Evolutionary conservation across 2,329 filamentous ascomycete species (phyloP), one percentile per base, ranked within the genome.

Genomic region (Colletotrichum sansevieriae): DNA sequence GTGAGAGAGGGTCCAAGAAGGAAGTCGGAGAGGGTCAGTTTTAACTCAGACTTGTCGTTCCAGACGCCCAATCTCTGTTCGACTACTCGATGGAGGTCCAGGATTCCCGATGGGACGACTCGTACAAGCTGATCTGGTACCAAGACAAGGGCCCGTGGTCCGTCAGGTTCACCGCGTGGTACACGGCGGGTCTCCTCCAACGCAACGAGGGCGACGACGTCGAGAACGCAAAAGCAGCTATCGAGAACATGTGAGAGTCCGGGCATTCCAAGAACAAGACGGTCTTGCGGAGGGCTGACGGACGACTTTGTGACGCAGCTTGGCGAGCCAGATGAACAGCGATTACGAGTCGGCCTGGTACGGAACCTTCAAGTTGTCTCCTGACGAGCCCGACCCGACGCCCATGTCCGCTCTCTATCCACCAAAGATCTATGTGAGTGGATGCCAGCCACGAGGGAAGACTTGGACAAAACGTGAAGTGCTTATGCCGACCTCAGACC

Each of bases 131-230:
- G 52, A 78, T 84, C 25, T 78, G 73, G 69, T 83, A 83, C 58
- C 75, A 76, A 11, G 79, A 83, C 54, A 81, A 79, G 3, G 82
- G 82, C 0, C 78, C 78, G 20, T 83, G 81, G 78, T 81, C 77
- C 3, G 74, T 78, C 39, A 76, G 82, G 10, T 83, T 83, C 56
- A 83, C 81, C 1, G 78, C 80, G 0, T 82, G 81, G 81, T 82
- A 83, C 55, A 72, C 79, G 3, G 73, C 79, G 0, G 81, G 80
- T 1, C 67, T 83, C 15, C 63, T 81, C 33, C 72, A 79, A 46
- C 76, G 80, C 3, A 78, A 78, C 44, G 55, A 78, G 56, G 77
- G 78, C 13, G 63, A 76, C 47, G 79, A 81, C 64, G 72, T 79
- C 0, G 71, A 74, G n/a, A 77, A 78, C 6, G 79, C 78, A 6